Percentiles rank a stretch among this genome's conserved stretches.
These are phyloP conservation scores for Herpetomonas muscarum DNA, from an alignment of 208 protist genomes.

Conservation along the genomic window DNA sequence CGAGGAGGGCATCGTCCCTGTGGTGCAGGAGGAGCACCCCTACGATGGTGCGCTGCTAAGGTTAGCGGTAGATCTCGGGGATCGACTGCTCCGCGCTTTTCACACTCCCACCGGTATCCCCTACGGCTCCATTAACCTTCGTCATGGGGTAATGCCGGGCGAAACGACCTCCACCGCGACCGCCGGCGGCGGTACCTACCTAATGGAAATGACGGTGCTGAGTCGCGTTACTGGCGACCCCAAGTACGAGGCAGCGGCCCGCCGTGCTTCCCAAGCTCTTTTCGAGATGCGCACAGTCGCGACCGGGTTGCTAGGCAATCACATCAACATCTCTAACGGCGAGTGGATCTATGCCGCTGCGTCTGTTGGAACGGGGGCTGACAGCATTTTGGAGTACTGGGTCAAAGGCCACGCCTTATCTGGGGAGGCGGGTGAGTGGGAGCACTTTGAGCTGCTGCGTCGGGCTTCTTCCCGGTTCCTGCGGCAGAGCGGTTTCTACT, in stretches of 20 bases:
- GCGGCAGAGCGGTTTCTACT: conserved; percentile 38
- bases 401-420: conserved; percentile 73
- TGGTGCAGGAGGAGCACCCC: conserved; percentile 28
- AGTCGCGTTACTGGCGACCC: conserved; percentile 36
- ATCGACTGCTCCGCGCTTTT: conserved; percentile 65
- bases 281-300: conserved; percentile 18
- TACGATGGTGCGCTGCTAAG: conserved; percentile 56
- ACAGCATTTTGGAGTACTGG: conserved; percentile 88
- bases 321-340: conserved; percentile 35
- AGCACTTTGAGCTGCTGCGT: conserved; percentile 35
- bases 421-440: conserved; percentile 40
- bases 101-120: conserved; percentile 82
- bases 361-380: conserved; percentile 63
- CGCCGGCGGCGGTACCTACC: conserved; percentile 59
- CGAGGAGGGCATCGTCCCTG: conserved; percentile 41
- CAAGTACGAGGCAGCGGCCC: conserved; percentile 29
- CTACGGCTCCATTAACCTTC: conserved; percentile 81
- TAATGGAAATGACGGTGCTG: conserved; percentile 55
- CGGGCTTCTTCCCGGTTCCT: conserved; percentile 20
- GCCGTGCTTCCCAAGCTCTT: conserved; percentile 23
- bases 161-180: conserved; percentile 47
- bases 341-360: conserved; percentile 16
- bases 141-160: conserved; percentile 38
- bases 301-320: conserved; percentile 38
- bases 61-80: conserved; percentile 47